Conservation (phyloP, 306 rosid genomes). For the Datisca glomerata region DNA sequence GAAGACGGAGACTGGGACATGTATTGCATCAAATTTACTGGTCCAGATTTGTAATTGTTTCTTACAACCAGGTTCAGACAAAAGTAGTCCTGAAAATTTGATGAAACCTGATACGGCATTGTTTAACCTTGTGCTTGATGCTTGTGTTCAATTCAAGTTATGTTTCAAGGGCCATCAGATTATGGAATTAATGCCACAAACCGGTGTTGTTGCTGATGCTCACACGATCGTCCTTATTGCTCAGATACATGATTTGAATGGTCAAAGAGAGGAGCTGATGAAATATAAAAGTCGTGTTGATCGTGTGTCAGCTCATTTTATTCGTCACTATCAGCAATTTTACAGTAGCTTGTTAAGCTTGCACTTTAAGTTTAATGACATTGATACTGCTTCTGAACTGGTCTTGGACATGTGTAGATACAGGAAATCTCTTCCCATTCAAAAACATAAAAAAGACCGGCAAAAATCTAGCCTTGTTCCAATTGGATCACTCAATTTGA, state of each 20-base stretch:
- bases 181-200: conserved; percentile 46
- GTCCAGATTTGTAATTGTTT: conserved; percentile 43
- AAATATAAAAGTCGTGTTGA: conserved; percentile 42
- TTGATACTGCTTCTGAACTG: conserved; percentile 56
- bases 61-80: conserved; percentile 20
- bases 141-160: conserved; percentile 61
- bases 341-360: conserved; percentile 76
- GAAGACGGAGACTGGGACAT: conserved; percentile 58
- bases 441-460: conserved; percentile 16
- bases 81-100: conserved; percentile 16
- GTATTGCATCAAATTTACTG: conserved; percentile 53
- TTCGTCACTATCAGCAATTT: conserved; percentile 42
- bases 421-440: conserved; percentile 17
- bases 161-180: conserved; percentile 48
- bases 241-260: conserved; percentile 60
- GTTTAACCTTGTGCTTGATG: conserved; percentile 72
- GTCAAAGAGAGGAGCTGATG: conserved; percentile 63
- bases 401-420: conserved; percentile 42
- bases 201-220: conserved; percentile 54
- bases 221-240: conserved; percentile 48
- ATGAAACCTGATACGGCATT: conserved; percentile 45
- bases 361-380: conserved; percentile 66
- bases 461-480: conserved; percentile 41
- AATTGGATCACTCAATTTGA: conserved; percentile 57
- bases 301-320: conserved; percentile 30